Evolutionary conservation across 2,329 filamentous ascomycete species (phyloP).

Genomic region (Coniella lustricola): DNA sequence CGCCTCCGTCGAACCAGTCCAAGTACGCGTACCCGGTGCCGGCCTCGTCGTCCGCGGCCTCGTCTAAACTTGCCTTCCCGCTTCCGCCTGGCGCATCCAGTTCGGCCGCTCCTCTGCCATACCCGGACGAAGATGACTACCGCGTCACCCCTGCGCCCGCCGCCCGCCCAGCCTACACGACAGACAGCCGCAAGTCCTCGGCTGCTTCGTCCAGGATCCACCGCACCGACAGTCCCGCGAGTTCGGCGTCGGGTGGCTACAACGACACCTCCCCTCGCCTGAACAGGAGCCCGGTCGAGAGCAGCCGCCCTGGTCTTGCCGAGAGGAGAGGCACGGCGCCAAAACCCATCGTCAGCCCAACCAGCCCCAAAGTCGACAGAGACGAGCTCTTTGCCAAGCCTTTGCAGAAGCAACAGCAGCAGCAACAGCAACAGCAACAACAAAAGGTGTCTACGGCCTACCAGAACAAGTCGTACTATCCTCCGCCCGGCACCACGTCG

Average conservation of each 20-base stretch:
- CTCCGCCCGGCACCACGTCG: conserved; percentile 40
- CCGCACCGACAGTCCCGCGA: conserved; percentile 25
- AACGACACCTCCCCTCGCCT: conserved; percentile 49
- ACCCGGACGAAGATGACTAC: conserved; percentile 63
- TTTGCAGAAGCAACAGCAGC: conserved; percentile 39
- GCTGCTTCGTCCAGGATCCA: conserved; percentile 26
- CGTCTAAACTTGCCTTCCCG: conserved; percentile 52
- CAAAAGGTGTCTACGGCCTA: conserved; percentile 38
- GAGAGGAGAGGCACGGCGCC: conserved; percentile 77
- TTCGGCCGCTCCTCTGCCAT: conserved; percentile 61
- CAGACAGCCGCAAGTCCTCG: conserved; percentile 30
- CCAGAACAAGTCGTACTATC: conserved; percentile 53
- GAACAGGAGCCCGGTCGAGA: conserved; percentile 47
- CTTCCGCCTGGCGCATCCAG: conserved; percentile 63
- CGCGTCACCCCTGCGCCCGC: conserved; percentile 30
- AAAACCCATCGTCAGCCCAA: conserved; percentile 76
- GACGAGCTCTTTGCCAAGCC: conserved; percentile 73
- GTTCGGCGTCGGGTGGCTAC: conserved; percentile 32
- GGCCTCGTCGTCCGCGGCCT: conserved; percentile 31
- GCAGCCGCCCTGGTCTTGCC: conserved; percentile 60
- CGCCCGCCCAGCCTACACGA: conserved; percentile 35
- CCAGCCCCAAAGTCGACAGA: conserved; percentile 67
- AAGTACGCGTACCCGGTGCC: conserved; percentile 42
- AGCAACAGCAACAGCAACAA: conserved; percentile 21
- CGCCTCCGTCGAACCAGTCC: conserved; percentile 46